A percentile compares a stretch with the other conserved stretches of the same genome.
phyloP scores from a whole-genome alignment of 768 basidiomycete genomes.

The Lentinus tigrinus region DNA sequence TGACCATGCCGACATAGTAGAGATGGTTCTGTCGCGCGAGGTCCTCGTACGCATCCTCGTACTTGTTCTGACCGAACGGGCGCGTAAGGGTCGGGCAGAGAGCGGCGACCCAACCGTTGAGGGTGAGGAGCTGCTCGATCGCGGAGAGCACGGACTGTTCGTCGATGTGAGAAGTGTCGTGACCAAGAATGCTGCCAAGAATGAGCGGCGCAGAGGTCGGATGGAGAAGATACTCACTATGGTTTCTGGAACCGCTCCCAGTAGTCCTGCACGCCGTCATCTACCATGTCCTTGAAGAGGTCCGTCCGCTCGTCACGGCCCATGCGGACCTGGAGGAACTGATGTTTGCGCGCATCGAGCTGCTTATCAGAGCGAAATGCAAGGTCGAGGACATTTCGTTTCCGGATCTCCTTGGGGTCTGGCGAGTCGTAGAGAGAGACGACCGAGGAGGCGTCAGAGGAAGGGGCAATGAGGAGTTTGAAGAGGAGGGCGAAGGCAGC shows the following conservation, averaged over 20 bases:
- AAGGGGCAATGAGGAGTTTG: constrained; percentile 38
- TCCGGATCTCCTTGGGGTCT: constrained; percentile 44
- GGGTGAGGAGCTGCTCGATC: constrained; percentile 90
- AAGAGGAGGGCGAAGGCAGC: constrained; percentile 35
- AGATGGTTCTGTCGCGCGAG: constrained; percentile 79
- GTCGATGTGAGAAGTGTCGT: constrained; percentile 86
- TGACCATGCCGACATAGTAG: constrained; percentile 92
- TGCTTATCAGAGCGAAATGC: constrained; percentile 68
- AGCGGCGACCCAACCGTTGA: constrained; percentile 98
- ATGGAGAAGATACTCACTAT: constrained; percentile 56
- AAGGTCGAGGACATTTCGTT: constrained; percentile 64
- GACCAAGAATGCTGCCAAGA: constrained; percentile 61
- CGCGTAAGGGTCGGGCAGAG: constrained; percentile 89
- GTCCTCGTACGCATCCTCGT: constrained; percentile 86
- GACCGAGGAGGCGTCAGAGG: constrained; percentile 21
- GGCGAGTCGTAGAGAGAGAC: constrained; percentile 20
- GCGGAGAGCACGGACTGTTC: constrained; percentile 85
- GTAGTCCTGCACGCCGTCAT: constrained; percentile 79
- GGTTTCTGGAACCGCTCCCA: constrained; percentile 93
- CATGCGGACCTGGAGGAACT: constrained; percentile 84
- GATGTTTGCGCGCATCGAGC: constrained; percentile 85
- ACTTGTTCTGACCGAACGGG: constrained; percentile 92
- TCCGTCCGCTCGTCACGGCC: constrained; percentile 85
- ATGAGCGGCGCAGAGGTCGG: not conserved
- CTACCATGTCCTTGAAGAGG: constrained; percentile 71